These are phyloP conservation scores for Steccherinum ochraceum DNA, from an alignment of 768 basidiomycete species.

Conservation along the genomic window DNA sequence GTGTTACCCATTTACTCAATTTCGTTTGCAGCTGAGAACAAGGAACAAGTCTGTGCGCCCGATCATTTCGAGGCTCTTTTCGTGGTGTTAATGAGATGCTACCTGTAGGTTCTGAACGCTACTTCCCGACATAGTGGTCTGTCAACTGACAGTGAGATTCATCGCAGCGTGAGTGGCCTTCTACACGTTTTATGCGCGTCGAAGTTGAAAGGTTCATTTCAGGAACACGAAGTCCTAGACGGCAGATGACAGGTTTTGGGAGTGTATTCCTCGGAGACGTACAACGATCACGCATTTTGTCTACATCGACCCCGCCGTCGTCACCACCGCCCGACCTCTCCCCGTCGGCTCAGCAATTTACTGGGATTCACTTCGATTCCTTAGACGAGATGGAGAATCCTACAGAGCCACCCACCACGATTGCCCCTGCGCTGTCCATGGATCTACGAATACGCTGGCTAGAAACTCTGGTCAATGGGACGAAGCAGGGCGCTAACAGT, in stretches of 20 bases:
- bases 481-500: slow-evolving; percentile 40
- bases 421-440: slow-evolving; percentile 64
- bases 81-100: no score
- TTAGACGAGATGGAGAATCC: not conserved
- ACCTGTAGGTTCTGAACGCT: no score
- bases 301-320: slow-evolving; percentile 44
- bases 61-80: no score
- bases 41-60: no score
- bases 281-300: slow-evolving; percentile 56
- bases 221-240: not conserved
- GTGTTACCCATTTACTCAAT: no score
- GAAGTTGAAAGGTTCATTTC: no score
- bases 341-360: not conserved
- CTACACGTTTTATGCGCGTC: no score
- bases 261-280: slow-evolving; percentile 80
- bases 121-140: no score
- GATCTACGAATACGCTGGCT: slow-evolving; percentile 76
- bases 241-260: slow-evolving; percentile 26
- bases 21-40: no score
- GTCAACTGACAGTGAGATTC: no score
- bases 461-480: slow-evolving; percentile 69
- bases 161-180: no score
- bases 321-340: slow-evolving; percentile 30
- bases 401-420: slow-evolving; percentile 23
- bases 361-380: not conserved